These are phyloP conservation scores for Curvularia hawaiiensis DNA, from an alignment of 2,329 filamentous ascomycete species.

Conservation along the genomic window DNA sequence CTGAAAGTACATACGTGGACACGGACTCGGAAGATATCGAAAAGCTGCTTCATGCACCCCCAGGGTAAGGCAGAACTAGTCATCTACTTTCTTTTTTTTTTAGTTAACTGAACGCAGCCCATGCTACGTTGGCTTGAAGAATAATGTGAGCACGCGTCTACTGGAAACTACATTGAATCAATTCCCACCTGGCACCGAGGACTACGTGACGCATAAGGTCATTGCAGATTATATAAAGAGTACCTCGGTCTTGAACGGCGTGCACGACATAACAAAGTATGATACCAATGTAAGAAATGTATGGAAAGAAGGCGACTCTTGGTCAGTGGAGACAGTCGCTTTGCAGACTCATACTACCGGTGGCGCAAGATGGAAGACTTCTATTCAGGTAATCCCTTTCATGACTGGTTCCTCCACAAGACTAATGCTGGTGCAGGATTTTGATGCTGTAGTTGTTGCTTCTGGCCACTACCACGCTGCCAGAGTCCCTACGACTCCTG, in stretches of 20 bases:
- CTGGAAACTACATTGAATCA: conserved; percentile 55
- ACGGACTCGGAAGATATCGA: conserved; percentile 17
- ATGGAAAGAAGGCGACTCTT: conserved; percentile 54
- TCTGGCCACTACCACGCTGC: conserved; percentile 61
- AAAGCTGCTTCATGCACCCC: conserved; percentile 53
- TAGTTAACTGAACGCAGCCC: conserved; percentile 45
- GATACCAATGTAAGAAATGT: conserved; percentile 64
- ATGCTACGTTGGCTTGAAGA: conserved; percentile 59
- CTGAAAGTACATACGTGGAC: conserved; percentile 22
- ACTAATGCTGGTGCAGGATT: conserved; percentile 38
- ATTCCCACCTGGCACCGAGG: conserved; percentile 66
- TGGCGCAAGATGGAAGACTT: conserved; percentile 11
- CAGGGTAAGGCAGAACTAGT: conserved; percentile 50
- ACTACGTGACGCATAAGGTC: conserved; percentile 62
- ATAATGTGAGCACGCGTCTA: conserved; percentile 59
- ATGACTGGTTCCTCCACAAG: rapidly evolving
- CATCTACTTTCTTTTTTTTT: not conserved
- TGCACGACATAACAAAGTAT: conserved; percentile 58
- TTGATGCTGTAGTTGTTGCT: conserved; percentile 60
- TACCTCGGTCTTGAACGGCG: conserved; percentile 58
- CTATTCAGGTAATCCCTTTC: conserved; percentile 5
- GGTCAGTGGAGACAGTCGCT: conserved; percentile 59
- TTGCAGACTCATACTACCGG: conserved; percentile 35
- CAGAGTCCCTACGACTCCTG: conserved; percentile 56
- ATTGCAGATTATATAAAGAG: conserved; percentile 66